Conservation (phyloP, 495 filamentous ascomycete genomes). For the Bacidia rubella region DNA sequence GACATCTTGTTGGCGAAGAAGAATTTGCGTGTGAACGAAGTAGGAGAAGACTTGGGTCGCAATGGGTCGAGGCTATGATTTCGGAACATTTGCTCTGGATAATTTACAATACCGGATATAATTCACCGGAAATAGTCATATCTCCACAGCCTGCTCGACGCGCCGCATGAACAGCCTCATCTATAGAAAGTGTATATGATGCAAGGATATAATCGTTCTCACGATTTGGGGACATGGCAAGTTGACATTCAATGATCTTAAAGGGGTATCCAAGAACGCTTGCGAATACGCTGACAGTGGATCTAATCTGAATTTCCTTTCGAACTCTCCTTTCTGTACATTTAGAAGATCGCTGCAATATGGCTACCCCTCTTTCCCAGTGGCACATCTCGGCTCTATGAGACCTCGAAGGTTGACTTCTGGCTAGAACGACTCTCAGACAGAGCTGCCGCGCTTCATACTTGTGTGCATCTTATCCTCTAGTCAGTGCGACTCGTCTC, state of each 20-base stretch:
- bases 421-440: background rate
- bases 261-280: background rate
- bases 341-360: too few relatives aligned
- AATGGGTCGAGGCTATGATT: too few relatives aligned
- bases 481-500: constrained; percentile 76
- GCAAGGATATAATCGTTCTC: too few relatives aligned
- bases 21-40: background rate
- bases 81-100: too few relatives aligned
- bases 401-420: background rate
- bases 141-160: too few relatives aligned
- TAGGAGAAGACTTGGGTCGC: background rate
- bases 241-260: background rate
- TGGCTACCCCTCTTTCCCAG: too few relatives aligned
- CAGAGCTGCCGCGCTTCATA: constrained; percentile 19
- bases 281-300: background rate
- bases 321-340: background rate
- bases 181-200: too few relatives aligned
- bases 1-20: constrained; percentile 26
- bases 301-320: background rate
- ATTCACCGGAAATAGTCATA: too few relatives aligned
- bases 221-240: too few relatives aligned
- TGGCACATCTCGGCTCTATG: too few relatives aligned
- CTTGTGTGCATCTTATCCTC: constrained; percentile 25
- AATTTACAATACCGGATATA: too few relatives aligned
- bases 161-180: too few relatives aligned